Evolutionary conservation across 208 protist genomes (phyloP).

Genomic region (Trypanosoma rangeli): DNA sequence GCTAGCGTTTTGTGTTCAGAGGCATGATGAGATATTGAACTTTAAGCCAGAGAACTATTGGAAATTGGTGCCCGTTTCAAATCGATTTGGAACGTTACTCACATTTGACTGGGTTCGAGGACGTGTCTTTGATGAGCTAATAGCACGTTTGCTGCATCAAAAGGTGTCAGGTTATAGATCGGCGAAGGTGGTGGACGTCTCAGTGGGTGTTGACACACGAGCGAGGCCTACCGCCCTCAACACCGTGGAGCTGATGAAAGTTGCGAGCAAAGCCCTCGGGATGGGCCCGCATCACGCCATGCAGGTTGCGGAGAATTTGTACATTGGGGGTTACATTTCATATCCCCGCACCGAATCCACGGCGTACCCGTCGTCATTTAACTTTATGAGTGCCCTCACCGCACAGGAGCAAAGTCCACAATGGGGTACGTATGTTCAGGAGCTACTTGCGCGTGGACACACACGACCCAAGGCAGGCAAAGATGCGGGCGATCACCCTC

Average conservation of each 20-base stretch:
- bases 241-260: constrained; percentile 95
- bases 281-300: constrained; percentile 94
- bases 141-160: constrained; percentile 71
- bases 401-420: constrained; percentile 54
- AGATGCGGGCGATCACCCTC: constrained; percentile 91
- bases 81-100: constrained; percentile 59
- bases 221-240: constrained; percentile 90
- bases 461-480: constrained; percentile 79
- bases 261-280: constrained; percentile 77
- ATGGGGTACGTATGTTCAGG: constrained; percentile 75
- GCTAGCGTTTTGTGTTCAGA: constrained; percentile 92
- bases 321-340: constrained; percentile 96
- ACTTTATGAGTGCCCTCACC: constrained; percentile 65
- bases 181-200: constrained; percentile 66
- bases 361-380: constrained; percentile 90
- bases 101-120: constrained; percentile 90
- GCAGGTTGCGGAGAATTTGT: constrained; percentile 95
- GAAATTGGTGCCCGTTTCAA: constrained; percentile 66
- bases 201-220: constrained; percentile 54
- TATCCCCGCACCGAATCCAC: constrained; percentile 97
- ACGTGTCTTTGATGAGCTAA: constrained; percentile 88
- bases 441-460: constrained; percentile 61
- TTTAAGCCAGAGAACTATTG: constrained; percentile 94
- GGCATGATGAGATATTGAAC: constrained; percentile 91
- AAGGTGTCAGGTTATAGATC: constrained; percentile 52